Evolutionary conservation across 148 eudicot species (phyloP), one percentile per base, ranked within the genome.

Genomic region (Rhododendron griersonianum): DNA sequence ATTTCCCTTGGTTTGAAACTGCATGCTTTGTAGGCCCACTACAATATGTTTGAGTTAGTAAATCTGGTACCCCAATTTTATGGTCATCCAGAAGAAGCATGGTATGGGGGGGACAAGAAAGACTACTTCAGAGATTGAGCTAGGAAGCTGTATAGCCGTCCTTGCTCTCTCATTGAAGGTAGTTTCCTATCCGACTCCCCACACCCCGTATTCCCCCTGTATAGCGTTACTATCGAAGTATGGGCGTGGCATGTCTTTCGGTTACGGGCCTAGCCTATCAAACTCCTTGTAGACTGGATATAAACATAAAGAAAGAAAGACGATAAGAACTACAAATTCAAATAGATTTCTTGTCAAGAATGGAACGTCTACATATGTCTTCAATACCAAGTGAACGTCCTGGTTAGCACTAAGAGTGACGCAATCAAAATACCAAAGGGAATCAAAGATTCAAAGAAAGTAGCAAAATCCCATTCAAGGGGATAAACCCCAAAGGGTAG

Each of bases 321-420:
- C 35, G 5, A 13, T 13, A 63, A 83, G 67, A 55, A 50, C 82
- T 48, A 15, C 28, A 3, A 67, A 25, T 37, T 69, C 84, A 59
- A 82, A 13, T 44, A 41, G 53, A 23, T 44, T 83, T 67, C 44
- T 47, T n/a, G n/a, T 82, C 30, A 63, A 63, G 16, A 25, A 82
- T 83, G 44, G 37, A 84, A 14, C 30, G 6, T 18, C 19, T 4
- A 48, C 28, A 73, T 65, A 53, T 84, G 77, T 45, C 85, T 83
- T 83, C 41, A 45, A 83, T 82, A 6, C 84, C 39, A 55, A 81
- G 55, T 80, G 61, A 80, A 80, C 61, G 11, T 35, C n/a, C 67
- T 65, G 48, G 16, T 51, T 15, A 83, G 55, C 71, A 53, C 48
- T 75, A 51, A 53, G 41, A 5, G 45, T 41, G 45, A 41, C 45